Evolutionary conservation across 2,329 filamentous ascomycete genomes (phyloP), one percentile per base, ranked within the genome.

Genomic region (Xylaria sp.): DNA sequence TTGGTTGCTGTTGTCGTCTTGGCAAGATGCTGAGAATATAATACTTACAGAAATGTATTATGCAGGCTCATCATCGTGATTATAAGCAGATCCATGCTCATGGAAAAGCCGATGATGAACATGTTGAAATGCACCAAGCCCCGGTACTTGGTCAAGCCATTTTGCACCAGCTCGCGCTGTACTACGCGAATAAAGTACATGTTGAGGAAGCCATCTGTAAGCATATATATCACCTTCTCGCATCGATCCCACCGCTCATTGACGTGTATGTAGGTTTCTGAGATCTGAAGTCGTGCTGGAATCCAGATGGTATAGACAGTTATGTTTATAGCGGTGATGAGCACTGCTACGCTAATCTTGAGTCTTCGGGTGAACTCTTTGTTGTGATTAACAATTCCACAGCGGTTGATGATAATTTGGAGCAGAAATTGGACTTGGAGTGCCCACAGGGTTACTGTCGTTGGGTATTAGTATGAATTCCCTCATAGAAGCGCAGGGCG

Each of bases 271-370:
- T 82, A 87, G 0, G 62, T 74, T 0, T 81, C 62, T 7, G 73
- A 82, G 5, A 83, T 78, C 51, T 85, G 80, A 0, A 86, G 76
- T 1, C 84, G 83, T 0, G 85, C 82, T 0, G 86, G 86, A 20
- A 88, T 83, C 86, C 86, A 88, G 18, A 88, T 86, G 64, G 78
- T 79, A 56, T 85, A 86, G 1, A 88, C 86, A 1, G 82, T 82
- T 25, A 88, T 83, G 57, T 88, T 88, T 65, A 88, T 80, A 1
- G 79, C 66, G 1, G 82, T 79, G 64, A 88, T 85, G n/a, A 86
- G 39, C 0, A 77, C 55, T 0, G 85, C 80, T 3, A 84, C 81
- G 0, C 78, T 73, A 76, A 83, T 83, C 70, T 86, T 86, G 9
- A 88, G 76, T 7, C 70, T 76, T 0, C 67, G 54, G 1, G 81